Evolutionary conservation across 257 asterid genomes (phyloP).

Genomic region (Primulina huaijiensis): DNA sequence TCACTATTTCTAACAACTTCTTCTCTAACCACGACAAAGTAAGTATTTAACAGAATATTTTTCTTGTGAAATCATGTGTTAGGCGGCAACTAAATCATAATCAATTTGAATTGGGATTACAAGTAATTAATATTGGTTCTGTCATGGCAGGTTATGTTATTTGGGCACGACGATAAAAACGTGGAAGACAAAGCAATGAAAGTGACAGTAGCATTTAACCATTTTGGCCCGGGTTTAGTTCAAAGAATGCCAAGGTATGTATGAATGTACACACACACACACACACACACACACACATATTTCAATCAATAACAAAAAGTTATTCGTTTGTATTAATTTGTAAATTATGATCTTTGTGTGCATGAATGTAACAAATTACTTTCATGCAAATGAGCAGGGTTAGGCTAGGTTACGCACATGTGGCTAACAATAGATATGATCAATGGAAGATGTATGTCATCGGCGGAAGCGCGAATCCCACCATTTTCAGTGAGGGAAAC

Average conservation of each 20-base stretch:
- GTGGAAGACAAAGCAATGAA: constrained; percentile 53
- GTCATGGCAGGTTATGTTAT: constrained; percentile 47
- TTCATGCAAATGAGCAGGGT: constrained; percentile 40
- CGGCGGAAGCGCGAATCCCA: constrained; percentile 92
- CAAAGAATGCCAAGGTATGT: constrained; percentile 82
- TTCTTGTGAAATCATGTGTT: background rate
- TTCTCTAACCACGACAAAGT: constrained; percentile 87
- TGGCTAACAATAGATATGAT: constrained; percentile 80
- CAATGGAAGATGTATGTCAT: constrained; percentile 83
- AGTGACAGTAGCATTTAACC: constrained; percentile 79
- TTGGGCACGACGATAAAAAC: constrained; percentile 66
- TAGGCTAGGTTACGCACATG: constrained; percentile 70
- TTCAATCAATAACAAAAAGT: no score
- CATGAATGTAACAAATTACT: constrained; percentile 5
- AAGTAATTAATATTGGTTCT: no score
- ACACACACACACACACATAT: background rate
- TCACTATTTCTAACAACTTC: constrained; percentile 81
- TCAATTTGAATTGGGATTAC: background rate
- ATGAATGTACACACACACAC: background rate
- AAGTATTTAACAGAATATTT: background rate
- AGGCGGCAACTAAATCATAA: background rate
- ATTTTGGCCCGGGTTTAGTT: constrained; percentile 79
- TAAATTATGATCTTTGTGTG: background rate
- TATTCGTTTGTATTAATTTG: no score
- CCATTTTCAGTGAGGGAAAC: constrained; percentile 88